Percentiles rank a stretch among this genome's conserved stretches.
These are phyloP conservation scores for Margaritispora aquatica DNA, from an alignment of 495 filamentous ascomycete species.

Conservation along the genomic window DNA sequence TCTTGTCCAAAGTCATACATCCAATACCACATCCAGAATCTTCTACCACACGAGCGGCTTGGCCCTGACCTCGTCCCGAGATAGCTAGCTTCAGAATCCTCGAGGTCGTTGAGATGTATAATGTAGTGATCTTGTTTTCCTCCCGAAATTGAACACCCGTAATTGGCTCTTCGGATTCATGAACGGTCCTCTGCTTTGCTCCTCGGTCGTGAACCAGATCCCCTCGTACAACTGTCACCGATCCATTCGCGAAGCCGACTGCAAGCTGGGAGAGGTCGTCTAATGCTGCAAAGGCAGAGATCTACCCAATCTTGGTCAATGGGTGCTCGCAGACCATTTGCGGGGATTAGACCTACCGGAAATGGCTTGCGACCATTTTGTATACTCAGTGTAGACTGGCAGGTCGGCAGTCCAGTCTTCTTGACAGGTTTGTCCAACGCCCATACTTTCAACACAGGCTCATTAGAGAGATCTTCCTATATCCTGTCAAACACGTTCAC, in stretches of 20 bases:
- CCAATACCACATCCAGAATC: conserved; percentile 83
- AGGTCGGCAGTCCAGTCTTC: conserved; percentile 83
- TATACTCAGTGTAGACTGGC: conserved; percentile 75
- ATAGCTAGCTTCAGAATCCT: conserved; percentile 84
- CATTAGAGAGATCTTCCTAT: conserved; percentile 73
- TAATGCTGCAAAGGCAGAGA: conserved; percentile 82
- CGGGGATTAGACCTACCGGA: conserved; percentile 51
- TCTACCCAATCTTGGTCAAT: conserved; percentile 40
- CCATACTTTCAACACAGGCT: conserved; percentile 92
- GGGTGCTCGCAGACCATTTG: background rate
- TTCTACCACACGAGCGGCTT: conserved; percentile 81
- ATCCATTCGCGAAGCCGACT: conserved; percentile 91
- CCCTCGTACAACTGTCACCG: conserved; percentile 87
- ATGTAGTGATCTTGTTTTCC: conserved; percentile 56
- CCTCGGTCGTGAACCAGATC: conserved; percentile 94
- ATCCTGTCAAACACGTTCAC: conserved; percentile 1
- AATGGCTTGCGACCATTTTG: conserved; percentile 92
- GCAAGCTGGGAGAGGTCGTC: conserved; percentile 87
- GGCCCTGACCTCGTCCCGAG: conserved; percentile 78
- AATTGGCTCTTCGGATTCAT: conserved; percentile 94
- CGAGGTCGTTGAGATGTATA: conserved; percentile 88
- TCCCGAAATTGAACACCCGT: conserved; percentile 79
- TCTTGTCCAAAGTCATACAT: conserved; percentile 83
- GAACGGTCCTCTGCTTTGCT: conserved; percentile 91
- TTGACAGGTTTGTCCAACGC: conserved; percentile 90